phyloP scores from a whole-genome alignment of 139 green algal species.

The Tetradesmus lagerheimii region DNA sequence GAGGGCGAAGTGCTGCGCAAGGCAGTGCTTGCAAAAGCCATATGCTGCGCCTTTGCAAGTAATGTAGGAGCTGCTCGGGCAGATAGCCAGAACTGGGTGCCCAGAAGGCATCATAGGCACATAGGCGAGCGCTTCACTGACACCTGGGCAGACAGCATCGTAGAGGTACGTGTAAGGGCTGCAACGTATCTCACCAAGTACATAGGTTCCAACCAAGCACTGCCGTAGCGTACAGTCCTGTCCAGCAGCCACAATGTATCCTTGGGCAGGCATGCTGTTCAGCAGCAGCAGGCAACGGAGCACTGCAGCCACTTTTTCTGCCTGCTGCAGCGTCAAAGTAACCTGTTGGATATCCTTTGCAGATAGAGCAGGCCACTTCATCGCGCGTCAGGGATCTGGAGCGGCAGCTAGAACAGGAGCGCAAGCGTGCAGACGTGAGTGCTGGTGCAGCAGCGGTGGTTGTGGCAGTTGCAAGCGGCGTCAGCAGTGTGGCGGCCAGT shows the following conservation, averaged over 20 bases:
- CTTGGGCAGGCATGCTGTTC: background rate
- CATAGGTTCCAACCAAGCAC: background rate
- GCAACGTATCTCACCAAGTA: background rate
- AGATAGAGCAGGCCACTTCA: slow-evolving; percentile 31
- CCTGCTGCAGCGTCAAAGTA: background rate
- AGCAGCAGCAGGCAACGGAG: background rate
- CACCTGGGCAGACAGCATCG: slow-evolving; percentile 61
- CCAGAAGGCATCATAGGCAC: slow-evolving; percentile 58
- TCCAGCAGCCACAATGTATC: background rate
- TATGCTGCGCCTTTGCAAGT: slow-evolving; percentile 20
- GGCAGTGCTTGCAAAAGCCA: slow-evolving; percentile 5
- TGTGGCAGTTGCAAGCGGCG: background rate
- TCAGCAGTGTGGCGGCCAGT: no score
- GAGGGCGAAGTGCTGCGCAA: background rate
- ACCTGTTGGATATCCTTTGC: background rate
- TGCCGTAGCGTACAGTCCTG: background rate
- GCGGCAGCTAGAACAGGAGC: slow-evolving; percentile 16
- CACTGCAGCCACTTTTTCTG: background rate
- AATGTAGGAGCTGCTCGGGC: slow-evolving; percentile 37
- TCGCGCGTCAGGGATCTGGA: slow-evolving; percentile 35
- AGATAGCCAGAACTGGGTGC: slow-evolving; percentile 56
- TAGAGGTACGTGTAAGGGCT: slow-evolving; percentile 48
- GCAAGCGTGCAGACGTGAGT: slow-evolving; percentile 43
- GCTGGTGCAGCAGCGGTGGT: background rate
- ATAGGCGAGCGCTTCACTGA: slow-evolving; percentile 62